Evolutionary conservation across 257 asterid genomes (phyloP), one percentile per base, ranked within the genome.

Genomic region (Cruciata laevipes): DNA sequence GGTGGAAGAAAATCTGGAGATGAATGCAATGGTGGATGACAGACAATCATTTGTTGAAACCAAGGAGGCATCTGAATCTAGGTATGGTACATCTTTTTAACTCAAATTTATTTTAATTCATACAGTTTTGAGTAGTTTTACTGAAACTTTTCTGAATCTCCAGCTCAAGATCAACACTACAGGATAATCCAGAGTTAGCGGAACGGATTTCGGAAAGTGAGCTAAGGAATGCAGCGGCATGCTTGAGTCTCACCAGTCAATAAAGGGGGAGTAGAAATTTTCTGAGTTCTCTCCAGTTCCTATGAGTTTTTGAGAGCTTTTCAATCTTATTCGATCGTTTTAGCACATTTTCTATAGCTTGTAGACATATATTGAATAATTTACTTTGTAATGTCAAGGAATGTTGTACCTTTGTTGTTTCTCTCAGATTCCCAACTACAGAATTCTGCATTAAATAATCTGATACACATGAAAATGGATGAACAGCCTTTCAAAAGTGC

Each of bases 151-250:
- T 57, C 63, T 30, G 0, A 16, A 6, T 60, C 65, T 38, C 64
- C 74, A 81, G 86, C 67, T 76, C 82, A 7, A 77, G 75, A 49
- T 77, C 82, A 56, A 77, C 85, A 1, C 67, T 56, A 0, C 69
- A 64, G 44, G 85, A 73, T 35, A 23, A 66, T 31, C 74, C 71
- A 24, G 57, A 56, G 32, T 10, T 62, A 1, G 44, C 42, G 30
- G 68, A 62, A 40, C 69, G 69, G 25, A 57, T 52, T 18, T 77
- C 77, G 35, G 59, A 72, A 55, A 69, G 53, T 47, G 85, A 81
- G 68, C 76, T 84, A 20, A 81, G 67, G 73, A 75, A 64, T 44
- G 89, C 86, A 1, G 86, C 83, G 0, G 85, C 86, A 2, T 71
- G 79, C 69, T 79, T 81, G 70, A 73, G 73, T 57, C 83, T 79